Conservation (phyloP, 306 rosid species). For the Ochetophila trinervis region DNA sequence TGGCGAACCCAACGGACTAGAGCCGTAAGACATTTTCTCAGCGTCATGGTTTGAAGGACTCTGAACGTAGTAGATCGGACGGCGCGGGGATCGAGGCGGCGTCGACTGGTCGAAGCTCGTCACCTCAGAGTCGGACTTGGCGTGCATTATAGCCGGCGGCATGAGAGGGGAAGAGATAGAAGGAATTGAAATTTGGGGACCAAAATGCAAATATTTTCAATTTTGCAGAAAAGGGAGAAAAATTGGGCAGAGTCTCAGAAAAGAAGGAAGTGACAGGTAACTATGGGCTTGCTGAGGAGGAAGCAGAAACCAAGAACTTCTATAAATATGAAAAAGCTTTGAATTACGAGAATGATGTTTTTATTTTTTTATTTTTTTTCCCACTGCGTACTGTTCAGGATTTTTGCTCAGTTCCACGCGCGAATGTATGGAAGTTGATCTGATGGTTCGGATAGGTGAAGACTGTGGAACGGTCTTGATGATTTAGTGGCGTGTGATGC, state of each 20-base stretch:
- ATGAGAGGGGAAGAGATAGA: not conserved
- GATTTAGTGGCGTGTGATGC: not conserved
- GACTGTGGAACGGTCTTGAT: not conserved
- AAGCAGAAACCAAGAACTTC: not conserved
- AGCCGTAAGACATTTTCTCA: constrained; percentile 94
- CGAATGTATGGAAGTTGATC: not conserved
- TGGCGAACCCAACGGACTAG: constrained; percentile 75
- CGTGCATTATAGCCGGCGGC: constrained; percentile 47
- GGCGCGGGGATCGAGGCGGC: constrained; percentile 68
- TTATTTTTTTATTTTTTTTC: not conserved
- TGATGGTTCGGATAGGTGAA: not conserved
- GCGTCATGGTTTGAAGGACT: constrained; percentile 90
- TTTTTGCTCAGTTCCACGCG: no score
- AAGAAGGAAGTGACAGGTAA: constrained; percentile 8
- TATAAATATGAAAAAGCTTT: not conserved
- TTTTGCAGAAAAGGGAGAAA: not conserved
- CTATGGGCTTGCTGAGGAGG: not conserved
- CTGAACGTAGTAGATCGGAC: constrained; percentile 86
- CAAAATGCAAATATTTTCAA: not conserved
- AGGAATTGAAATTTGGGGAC: not conserved
- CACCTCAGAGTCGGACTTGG: constrained; percentile 80
- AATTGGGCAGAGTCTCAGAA: not conserved
- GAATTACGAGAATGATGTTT: not conserved
- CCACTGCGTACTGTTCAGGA: not conserved
- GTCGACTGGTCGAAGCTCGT: constrained; percentile 74